Base-by-base conservation (phyloP, 768 basidiomycete genomes). In the Clavaria fumosa region DNA sequence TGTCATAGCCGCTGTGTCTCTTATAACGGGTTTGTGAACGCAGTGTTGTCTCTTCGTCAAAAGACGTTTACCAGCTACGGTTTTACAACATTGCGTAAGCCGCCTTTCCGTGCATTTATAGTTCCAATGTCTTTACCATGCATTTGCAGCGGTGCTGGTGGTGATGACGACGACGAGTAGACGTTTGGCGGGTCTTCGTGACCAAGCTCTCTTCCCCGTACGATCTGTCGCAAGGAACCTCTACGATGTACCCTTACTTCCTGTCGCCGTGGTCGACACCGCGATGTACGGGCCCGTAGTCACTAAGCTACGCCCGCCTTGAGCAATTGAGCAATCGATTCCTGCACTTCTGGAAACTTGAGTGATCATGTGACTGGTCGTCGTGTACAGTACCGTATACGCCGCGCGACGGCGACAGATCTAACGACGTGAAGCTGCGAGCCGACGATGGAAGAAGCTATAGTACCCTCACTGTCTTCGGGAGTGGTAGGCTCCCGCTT, bases 61-160 rank as follows among this genome's bases (percentile, higher is more conserved):
- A 96, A 67, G 86, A 95, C 57, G 73, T 70, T 50, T 99, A 96
- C 64, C 78, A 90, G 53, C 78, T 99, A 47, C 74, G 80, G 49
- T 93, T 91, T 81, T 91, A 84, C 69, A 89, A 88, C 57, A 82
- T 89, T 44, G 78, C 78, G 81, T 81, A 64, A 43, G 79, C 67
- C 17, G 46, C 35, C 21, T 31, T 5, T 18, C 4, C 30, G 31
- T 18, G 23, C 31, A 32, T 7, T 37, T 23, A 10, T 27, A 4
- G 14, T 36, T 15, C 7, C 37, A n/a, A 5, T 38, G 28, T 51
- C n/a, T 52, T 37, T 21, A 37, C 36, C 7, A 12, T 40, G 31
- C n/a, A 1, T 27, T 6, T 45, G 15, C 27, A 53, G 53, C 38
- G 55, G 57, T 31, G 50, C 54, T 46, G 60, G 53, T 37, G 59